A percentile compares a stretch with the other conserved stretches of the same genome.
Evolutionary conservation across 2,329 filamentous ascomycete species (phyloP).

Genomic region (Curvularia eragrostidis): DNA sequence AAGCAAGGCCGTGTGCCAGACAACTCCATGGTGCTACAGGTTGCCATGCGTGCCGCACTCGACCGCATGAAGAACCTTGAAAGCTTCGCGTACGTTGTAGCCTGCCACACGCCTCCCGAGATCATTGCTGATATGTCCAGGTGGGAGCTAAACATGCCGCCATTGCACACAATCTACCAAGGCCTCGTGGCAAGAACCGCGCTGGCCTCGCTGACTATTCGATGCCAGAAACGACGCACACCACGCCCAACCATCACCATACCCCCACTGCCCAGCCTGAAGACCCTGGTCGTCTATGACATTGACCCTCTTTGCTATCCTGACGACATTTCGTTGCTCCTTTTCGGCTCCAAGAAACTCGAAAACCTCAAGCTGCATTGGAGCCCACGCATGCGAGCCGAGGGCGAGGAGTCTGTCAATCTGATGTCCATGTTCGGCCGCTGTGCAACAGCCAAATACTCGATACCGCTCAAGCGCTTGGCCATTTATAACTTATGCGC

Average conservation of each 20-base stretch:
- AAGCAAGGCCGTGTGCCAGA: constrained; percentile 67
- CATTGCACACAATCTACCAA: constrained; percentile 64
- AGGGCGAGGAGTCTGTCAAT: constrained; percentile 63
- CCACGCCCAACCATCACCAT: constrained; percentile 64
- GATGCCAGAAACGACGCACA: constrained; percentile 62
- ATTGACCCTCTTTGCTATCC: constrained; percentile 70
- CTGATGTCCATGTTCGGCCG: constrained; percentile 64
- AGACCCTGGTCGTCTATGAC: constrained; percentile 61
- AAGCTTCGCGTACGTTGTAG: constrained; percentile 57
- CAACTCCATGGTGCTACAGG: constrained; percentile 68
- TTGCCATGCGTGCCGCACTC: constrained; percentile 64
- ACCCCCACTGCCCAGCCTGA: constrained; percentile 63
- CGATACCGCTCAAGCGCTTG: constrained; percentile 58
- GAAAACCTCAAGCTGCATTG: constrained; percentile 65
- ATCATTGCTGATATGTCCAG: constrained; percentile 40
- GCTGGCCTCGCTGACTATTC: constrained; percentile 62
- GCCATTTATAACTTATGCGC: constrained; percentile 66
- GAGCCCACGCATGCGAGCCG: constrained; percentile 66
- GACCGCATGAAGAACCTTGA: constrained; percentile 65
- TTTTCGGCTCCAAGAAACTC: constrained; percentile 62
- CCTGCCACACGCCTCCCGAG: no score
- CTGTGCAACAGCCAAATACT: constrained; percentile 56
- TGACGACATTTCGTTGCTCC: constrained; percentile 65
- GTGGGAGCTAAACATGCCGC: constrained; percentile 68
- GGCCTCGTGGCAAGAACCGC: constrained; percentile 58